These are phyloP conservation scores for Polyplosphaeria fusca DNA, from an alignment of 495 filamentous ascomycete genomes.

Conservation along the genomic window DNA sequence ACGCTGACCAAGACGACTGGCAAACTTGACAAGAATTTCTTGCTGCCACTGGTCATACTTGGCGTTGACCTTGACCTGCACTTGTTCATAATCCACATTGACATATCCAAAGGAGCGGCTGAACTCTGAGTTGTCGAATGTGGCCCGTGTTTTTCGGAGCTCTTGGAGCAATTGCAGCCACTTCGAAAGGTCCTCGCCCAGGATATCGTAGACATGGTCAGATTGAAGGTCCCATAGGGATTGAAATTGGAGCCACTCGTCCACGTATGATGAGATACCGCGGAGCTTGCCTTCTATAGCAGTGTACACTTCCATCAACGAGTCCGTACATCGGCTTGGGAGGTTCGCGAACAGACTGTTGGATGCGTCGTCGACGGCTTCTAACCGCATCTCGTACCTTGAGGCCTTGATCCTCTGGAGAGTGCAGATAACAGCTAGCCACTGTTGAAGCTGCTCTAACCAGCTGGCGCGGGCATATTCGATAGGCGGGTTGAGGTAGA, in stretches of 20 bases:
- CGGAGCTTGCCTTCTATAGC: slow-evolving; percentile 74
- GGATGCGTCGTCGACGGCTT: slow-evolving; percentile 56
- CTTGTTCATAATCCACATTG: slow-evolving; percentile 94
- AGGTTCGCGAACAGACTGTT: slow-evolving; percentile 81
- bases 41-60: slow-evolving; percentile 99
- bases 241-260: slow-evolving; percentile 98
- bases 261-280: slow-evolving; percentile 76
- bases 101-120: slow-evolving; percentile 88
- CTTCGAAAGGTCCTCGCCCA: slow-evolving; percentile 85
- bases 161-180: slow-evolving; percentile 95
- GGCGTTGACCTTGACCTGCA: slow-evolving; percentile 94
- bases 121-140: slow-evolving; percentile 93
- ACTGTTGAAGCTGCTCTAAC: slow-evolving; percentile 87
- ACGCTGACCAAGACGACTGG: slow-evolving; percentile 77
- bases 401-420: slow-evolving; percentile 90
- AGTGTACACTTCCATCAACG: slow-evolving; percentile 72
- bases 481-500: slow-evolving; percentile 88
- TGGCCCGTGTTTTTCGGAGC: slow-evolving; percentile 85
- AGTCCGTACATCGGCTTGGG: slow-evolving; percentile 72
- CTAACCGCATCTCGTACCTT: slow-evolving; percentile 82
- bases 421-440: slow-evolving; percentile 89
- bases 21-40: slow-evolving; percentile 91
- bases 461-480: slow-evolving; percentile 91
- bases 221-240: slow-evolving; percentile 96
- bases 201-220: slow-evolving; percentile 84